Conservation (phyloP, 2,329 filamentous ascomycete species). For the Endocalyx cinctus region DNA sequence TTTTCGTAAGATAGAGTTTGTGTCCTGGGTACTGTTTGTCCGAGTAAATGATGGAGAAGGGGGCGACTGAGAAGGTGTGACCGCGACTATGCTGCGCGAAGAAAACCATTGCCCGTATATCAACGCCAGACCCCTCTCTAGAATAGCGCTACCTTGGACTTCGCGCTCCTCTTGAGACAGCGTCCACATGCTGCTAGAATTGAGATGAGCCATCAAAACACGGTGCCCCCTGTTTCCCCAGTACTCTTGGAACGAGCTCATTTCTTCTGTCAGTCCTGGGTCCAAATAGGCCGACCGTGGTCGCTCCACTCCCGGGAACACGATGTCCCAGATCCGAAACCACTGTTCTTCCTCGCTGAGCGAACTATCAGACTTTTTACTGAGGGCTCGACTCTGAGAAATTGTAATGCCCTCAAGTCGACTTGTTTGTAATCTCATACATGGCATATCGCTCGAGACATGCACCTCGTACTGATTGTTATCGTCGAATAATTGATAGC, state of each 20-base stretch:
- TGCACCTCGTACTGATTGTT: conserved; percentile 1
- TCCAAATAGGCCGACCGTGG: conserved; percentile 2
- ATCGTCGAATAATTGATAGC: conserved; percentile 8
- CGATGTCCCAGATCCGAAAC: conserved; percentile 15
- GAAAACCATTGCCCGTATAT: neutral
- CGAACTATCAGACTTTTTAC: conserved; percentile 1
- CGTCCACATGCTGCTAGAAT: neutral
- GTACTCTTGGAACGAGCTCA: conserved; percentile 2
- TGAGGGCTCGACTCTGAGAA: conserved; percentile 1
- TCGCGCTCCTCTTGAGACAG: neutral
- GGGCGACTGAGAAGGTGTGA: too few species aligned
- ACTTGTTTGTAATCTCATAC: neutral
- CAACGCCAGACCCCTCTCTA: neutral
- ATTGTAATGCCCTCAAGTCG: conserved; percentile 11
- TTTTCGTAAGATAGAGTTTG: too few species aligned
- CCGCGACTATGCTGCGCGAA: conserved; percentile 1
- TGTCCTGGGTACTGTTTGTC: too few species aligned
- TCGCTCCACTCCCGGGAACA: conserved; percentile 10
- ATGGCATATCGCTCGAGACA: neutral
- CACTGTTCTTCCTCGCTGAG: conserved; percentile 12
- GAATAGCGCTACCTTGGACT: neutral
- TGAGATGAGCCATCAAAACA: neutral
- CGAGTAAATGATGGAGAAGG: too few species aligned
- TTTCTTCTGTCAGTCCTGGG: conserved; percentile 2
- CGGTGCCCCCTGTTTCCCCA: neutral